Percentiles rank a stretch among this genome's conserved stretches.
phyloP scores from a whole-genome alignment of 1,139 yeast species.

The Blastobotrys arbuscula region DNA sequence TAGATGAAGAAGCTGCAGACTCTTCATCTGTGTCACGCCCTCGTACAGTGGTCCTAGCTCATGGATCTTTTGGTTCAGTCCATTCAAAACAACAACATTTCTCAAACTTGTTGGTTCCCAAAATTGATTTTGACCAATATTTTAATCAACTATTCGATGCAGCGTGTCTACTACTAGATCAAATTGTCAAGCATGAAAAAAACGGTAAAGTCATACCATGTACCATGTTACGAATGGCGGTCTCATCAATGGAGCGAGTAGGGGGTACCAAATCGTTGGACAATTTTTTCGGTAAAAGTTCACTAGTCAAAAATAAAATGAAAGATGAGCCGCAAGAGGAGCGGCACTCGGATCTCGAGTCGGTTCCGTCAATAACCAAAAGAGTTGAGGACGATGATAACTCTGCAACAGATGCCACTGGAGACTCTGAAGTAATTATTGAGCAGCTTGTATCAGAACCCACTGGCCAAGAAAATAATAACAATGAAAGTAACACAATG shows the following conservation, averaged over 20 bases:
- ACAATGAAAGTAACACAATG: background rate
- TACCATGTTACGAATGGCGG: slow-evolving; percentile 13
- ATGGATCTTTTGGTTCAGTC: slow-evolving; percentile 7
- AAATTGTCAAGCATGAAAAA: slow-evolving; percentile 1
- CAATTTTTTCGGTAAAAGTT: slow-evolving; percentile 12
- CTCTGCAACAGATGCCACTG: too few relatives aligned
- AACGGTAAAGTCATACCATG: slow-evolving; percentile 11
- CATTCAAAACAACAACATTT: slow-evolving; percentile 23
- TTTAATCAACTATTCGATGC: slow-evolving; percentile 24
- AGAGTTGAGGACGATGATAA: background rate
- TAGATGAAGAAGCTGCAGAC: slow-evolving; percentile 49
- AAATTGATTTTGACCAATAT: slow-evolving; percentile 20
- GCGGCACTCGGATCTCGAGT: too few relatives aligned
- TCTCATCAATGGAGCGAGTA: slow-evolving; percentile 12
- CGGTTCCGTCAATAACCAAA: too few relatives aligned
- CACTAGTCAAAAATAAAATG: background rate
- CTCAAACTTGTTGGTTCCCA: slow-evolving; percentile 7
- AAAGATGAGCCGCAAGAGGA: background rate
- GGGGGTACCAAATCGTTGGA: slow-evolving; percentile 10
- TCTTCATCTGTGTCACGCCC: slow-evolving; percentile 28
- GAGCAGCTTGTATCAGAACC: too few relatives aligned
- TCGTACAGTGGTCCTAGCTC: slow-evolving; percentile 32
- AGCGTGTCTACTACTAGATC: slow-evolving; percentile 25
- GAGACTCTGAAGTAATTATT: too few relatives aligned
- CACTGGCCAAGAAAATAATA: background rate